Base-by-base conservation (phyloP, 352 stramenopile genomes). In the Globisporangium takayamanum region DNA sequence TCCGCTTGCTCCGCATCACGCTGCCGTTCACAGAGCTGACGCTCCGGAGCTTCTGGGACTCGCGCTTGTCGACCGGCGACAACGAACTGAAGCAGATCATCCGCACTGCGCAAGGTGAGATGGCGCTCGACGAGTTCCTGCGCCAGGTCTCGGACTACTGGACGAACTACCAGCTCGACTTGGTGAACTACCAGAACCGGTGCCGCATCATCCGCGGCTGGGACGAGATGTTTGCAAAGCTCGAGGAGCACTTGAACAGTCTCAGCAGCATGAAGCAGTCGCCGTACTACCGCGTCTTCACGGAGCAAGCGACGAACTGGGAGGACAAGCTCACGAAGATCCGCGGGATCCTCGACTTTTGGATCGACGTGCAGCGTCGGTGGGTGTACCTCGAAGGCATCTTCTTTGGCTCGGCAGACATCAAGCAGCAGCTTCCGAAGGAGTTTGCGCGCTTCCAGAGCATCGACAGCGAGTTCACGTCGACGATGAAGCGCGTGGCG, bases 301-400 rank as follows among this genome's bases (percentile, higher is more conserved):
- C 98, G 30, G 97, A 99, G 68, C 89, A 98, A 67, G 94, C 96
- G 26, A 94, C 96, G 25, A 82, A 85, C 18, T 99, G 97, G 97
- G 97, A 99, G 75, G 94, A 98, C 67, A 97, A 98, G 62, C 71
- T 99, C 25, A 99, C 94, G 0, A 92, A 89, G 56, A 96, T 99
- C 26, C 87, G 96, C 53, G 82, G 92, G 16, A 98, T 99, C 28
- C 92, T 99, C 41, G 98, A 99, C 74, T 89, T 98, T 28, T 99
- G 98, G 97, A 98, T 99, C 57, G 97, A 99, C 68, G 97, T 99
- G 2, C 98, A 99, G 78, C 87, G 97, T 15, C 93, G 97, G 22
- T 99, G 97, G 97, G 92, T 99, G 18, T 99, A 99, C 70, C 78
- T 99, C 8, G 97, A 99, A 79, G 97, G 96, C 26, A 99, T 99